Evolutionary conservation across 202 grass and related monocot genomes (phyloP).

Genomic region (Carex sylvatica): DNA sequence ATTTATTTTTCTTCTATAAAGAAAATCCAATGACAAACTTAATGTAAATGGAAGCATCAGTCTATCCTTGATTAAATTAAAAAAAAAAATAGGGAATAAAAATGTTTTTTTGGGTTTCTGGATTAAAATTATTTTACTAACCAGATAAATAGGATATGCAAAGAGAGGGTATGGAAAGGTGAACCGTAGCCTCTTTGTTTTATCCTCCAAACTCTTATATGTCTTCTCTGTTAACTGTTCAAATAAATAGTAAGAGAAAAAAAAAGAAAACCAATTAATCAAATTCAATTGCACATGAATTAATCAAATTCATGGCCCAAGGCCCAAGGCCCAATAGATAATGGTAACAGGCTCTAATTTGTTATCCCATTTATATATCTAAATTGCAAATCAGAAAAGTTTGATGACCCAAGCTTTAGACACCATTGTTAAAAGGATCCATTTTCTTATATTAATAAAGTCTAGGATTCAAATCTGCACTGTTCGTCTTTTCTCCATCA

Average conservation of each 20-base stretch:
- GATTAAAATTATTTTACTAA: conserved; percentile 31
- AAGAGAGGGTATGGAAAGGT: conserved; percentile 61
- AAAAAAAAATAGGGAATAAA: neutral
- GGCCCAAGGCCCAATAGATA: too few species aligned
- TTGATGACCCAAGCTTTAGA: neutral
- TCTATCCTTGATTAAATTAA: neutral
- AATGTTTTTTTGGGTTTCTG: neutral
- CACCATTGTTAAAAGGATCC: too few species aligned
- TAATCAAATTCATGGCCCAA: too few species aligned
- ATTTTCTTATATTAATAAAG: neutral
- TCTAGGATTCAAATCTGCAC: neutral
- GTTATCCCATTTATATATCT: neutral
- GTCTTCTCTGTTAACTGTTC: conserved; percentile 61
- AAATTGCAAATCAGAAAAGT: neutral
- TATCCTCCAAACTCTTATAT: conserved; percentile 42
- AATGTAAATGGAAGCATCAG: too few species aligned
- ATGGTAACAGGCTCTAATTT: too few species aligned
- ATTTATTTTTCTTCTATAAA: too few species aligned
- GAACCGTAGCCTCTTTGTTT: conserved; percentile 50
- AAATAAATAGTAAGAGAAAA: neutral
- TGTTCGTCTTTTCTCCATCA: neutral
- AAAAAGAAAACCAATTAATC: too few species aligned
- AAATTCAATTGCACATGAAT: too few species aligned
- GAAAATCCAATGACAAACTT: too few species aligned
- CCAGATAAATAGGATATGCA: conserved; percentile 77